These are phyloP conservation scores for Wickerhamomyces canadensis DNA, from an alignment of 805 yeast species.

Conservation along the genomic window DNA sequence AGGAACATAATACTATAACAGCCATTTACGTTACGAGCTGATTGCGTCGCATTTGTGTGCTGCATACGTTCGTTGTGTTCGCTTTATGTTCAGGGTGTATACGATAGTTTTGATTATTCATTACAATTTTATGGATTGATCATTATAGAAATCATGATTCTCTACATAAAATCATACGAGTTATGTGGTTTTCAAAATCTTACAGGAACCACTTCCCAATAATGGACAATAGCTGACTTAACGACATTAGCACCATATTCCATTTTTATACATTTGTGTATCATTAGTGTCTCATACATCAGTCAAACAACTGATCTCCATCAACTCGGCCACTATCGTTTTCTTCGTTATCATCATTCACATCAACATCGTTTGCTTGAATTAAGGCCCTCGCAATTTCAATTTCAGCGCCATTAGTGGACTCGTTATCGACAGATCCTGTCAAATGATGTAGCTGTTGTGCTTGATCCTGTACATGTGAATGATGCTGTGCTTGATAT, in stretches of 20 bases:
- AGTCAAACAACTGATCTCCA: neutral
- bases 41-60: neutral
- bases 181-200: too few species aligned
- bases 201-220: too few species aligned
- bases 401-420: conserved; percentile 46
- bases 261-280: too few species aligned
- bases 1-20: neutral
- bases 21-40: too few species aligned
- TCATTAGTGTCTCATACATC: too few species aligned
- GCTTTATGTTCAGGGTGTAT: conserved; percentile 1
- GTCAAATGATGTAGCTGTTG: neutral
- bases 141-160: neutral
- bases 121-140: too few species aligned
- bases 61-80: conserved; percentile 2
- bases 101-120: neutral
- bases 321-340: conserved; percentile 6
- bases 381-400: conserved; percentile 64
- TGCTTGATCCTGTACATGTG: conserved; percentile 4
- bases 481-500: neutral
- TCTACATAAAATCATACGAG: too few species aligned
- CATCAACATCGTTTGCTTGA: conserved; percentile 38
- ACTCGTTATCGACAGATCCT: conserved; percentile 14
- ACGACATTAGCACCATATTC: too few species aligned
- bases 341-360: conserved; percentile 10
- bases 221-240: too few species aligned